phyloP scores from a whole-genome alignment of 805 yeast genomes.

The Candida verbasci region DNA sequence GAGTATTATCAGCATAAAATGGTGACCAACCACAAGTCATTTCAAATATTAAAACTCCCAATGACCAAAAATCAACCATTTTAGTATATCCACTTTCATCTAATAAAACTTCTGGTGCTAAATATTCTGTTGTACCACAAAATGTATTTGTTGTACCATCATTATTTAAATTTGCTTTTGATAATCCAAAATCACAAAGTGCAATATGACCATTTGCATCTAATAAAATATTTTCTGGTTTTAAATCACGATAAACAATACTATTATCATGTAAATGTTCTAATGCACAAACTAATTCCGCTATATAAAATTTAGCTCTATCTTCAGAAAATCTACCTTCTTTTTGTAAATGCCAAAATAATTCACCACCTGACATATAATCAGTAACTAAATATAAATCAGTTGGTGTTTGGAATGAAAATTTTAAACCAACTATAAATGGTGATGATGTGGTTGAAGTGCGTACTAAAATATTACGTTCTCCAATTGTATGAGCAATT shows the following conservation, averaged over 20 bases:
- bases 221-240: slow-evolving; percentile 91
- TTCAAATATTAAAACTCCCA: slow-evolving; percentile 94
- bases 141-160: slow-evolving; percentile 94
- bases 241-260: slow-evolving; percentile 92
- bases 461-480: slow-evolving; percentile 88
- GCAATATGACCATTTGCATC: slow-evolving; percentile 98
- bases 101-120: slow-evolving; percentile 93
- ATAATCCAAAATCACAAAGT: slow-evolving; percentile 92
- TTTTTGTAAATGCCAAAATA: slow-evolving; percentile 94
- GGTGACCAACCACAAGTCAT: slow-evolving; percentile 99
- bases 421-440: slow-evolving; percentile 94
- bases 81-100: slow-evolving; percentile 97
- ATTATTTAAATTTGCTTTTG: slow-evolving; percentile 84
- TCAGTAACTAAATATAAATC: slow-evolving; percentile 93
- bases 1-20: slow-evolving; percentile 95
- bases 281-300: slow-evolving; percentile 87
- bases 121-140: slow-evolving; percentile 97
- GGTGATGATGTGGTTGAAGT: slow-evolving; percentile 85
- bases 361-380: slow-evolving; percentile 97
- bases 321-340: slow-evolving; percentile 93
- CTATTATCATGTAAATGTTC: slow-evolving; percentile 95
- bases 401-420: slow-evolving; percentile 91
- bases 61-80: slow-evolving; percentile 99
- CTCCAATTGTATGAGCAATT: slow-evolving; percentile 97
- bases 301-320: slow-evolving; percentile 94